Evolutionary conservation across 2,329 filamentous ascomycete genomes (phyloP).

Genomic region (Grosmannia huntii): DNA sequence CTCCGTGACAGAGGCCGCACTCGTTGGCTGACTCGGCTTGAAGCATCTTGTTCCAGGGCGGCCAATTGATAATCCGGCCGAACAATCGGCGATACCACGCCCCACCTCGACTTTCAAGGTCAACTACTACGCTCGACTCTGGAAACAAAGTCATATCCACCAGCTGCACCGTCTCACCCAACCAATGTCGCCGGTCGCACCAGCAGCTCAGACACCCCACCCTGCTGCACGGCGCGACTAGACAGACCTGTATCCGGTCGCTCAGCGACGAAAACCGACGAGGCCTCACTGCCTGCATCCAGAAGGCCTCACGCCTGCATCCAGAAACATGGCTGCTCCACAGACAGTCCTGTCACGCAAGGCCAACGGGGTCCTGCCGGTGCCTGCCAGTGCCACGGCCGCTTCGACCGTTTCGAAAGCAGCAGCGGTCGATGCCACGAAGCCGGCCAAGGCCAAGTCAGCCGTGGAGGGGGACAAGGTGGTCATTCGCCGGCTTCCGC

Average conservation of each 20-base stretch:
- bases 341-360: constrained; percentile 22
- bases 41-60: neutral
- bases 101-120: neutral
- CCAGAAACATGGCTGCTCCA: constrained; percentile 8
- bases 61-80: constrained; percentile 1
- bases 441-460: constrained; percentile 33
- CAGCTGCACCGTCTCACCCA: too few relatives aligned
- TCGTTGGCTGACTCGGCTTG: neutral
- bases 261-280: too few relatives aligned
- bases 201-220: neutral
- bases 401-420: constrained; percentile 13
- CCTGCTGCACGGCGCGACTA: neutral
- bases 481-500: constrained; percentile 71
- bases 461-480: constrained; percentile 64
- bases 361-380: constrained; percentile 40
- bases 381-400: constrained; percentile 31
- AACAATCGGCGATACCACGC: neutral
- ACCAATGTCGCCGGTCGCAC: neutral
- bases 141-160: too few relatives aligned
- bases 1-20: too few relatives aligned
- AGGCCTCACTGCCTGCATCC: too few relatives aligned
- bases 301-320: too few relatives aligned
- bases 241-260: too few relatives aligned
- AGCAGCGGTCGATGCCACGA: constrained; percentile 24
- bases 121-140: neutral